Conservation (phyloP, 768 basidiomycete species). For the Suillus plorans region DNA sequence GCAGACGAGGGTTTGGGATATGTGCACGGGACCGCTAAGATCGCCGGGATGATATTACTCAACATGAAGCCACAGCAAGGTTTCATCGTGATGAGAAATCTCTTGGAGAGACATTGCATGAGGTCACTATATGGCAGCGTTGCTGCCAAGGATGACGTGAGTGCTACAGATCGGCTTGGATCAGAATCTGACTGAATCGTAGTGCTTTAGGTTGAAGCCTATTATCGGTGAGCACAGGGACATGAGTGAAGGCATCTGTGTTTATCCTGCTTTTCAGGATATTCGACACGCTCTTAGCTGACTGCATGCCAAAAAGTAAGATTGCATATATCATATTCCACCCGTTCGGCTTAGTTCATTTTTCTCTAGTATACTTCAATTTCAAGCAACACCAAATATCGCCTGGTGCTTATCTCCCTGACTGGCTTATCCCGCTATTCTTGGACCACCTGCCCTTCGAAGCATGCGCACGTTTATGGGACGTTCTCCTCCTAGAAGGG, state of each 20-base stretch:
- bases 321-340: background rate
- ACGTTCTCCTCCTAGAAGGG: slow-evolving; percentile 83
- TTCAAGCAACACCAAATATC: slow-evolving; percentile 93
- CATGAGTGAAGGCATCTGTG: background rate
- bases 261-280: slow-evolving; percentile 48
- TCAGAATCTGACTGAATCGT: slow-evolving; percentile 28
- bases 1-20: slow-evolving; percentile 84
- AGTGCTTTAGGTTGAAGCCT: slow-evolving; percentile 75
- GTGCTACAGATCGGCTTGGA: slow-evolving; percentile 28
- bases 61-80: slow-evolving; percentile 76
- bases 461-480: slow-evolving; percentile 87
- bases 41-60: slow-evolving; percentile 85
- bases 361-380: slow-evolving; percentile 78
- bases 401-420: slow-evolving; percentile 76
- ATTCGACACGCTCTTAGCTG: slow-evolving; percentile 89
- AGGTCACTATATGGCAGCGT: slow-evolving; percentile 81
- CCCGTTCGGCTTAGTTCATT: slow-evolving; percentile 1
- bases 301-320: slow-evolving; percentile 91
- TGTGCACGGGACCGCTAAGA: slow-evolving; percentile 61
- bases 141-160: slow-evolving; percentile 73
- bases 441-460: slow-evolving; percentile 89
- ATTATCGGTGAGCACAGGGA: slow-evolving; percentile 63
- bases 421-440: slow-evolving; percentile 82
- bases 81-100: slow-evolving; percentile 82
- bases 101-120: slow-evolving; percentile 82